These are phyloP conservation scores for Camellia lanceoleosa DNA, from an alignment of 148 eudicot species.

Conservation along the genomic window DNA sequence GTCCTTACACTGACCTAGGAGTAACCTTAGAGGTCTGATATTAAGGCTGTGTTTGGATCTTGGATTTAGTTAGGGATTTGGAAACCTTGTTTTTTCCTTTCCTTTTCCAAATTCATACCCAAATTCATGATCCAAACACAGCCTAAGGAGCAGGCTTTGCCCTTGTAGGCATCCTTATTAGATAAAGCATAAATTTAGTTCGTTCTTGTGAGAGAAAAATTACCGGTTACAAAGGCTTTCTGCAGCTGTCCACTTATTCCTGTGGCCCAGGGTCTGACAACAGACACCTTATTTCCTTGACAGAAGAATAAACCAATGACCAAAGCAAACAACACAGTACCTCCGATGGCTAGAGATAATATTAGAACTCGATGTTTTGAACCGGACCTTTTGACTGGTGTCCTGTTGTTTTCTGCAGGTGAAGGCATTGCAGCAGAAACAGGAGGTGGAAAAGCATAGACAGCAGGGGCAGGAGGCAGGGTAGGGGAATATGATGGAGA, in stretches of 20 bases:
- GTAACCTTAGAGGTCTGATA: too few relatives aligned
- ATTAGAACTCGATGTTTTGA: slow-evolving; percentile 15
- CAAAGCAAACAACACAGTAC: slow-evolving; percentile 28
- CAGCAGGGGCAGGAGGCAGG: neutral
- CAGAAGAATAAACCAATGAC: slow-evolving; percentile 30
- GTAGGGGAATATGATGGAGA: too few relatives aligned
- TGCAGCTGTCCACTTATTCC: slow-evolving; percentile 77
- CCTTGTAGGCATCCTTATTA: neutral
- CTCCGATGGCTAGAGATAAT: slow-evolving; percentile 32
- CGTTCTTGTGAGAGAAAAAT: neutral
- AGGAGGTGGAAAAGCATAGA: slow-evolving; percentile 8
- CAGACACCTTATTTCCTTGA: slow-evolving; percentile 36
- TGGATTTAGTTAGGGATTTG: too few relatives aligned
- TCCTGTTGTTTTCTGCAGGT: slow-evolving; percentile 4
- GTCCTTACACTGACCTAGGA: too few relatives aligned
- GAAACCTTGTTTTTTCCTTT: too few relatives aligned
- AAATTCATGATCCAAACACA: neutral
- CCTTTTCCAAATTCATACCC: too few relatives aligned
- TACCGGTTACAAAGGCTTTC: slow-evolving; percentile 73
- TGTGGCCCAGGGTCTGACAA: slow-evolving; percentile 53
- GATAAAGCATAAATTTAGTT: neutral
- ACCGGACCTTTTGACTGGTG: neutral
- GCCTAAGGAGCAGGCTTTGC: neutral
- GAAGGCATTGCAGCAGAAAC: slow-evolving; percentile 7
- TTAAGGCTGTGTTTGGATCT: too few relatives aligned